Conservation (phyloP, 2,329 filamentous ascomycete species). For the Iodosphaeria phyllophila region DNA sequence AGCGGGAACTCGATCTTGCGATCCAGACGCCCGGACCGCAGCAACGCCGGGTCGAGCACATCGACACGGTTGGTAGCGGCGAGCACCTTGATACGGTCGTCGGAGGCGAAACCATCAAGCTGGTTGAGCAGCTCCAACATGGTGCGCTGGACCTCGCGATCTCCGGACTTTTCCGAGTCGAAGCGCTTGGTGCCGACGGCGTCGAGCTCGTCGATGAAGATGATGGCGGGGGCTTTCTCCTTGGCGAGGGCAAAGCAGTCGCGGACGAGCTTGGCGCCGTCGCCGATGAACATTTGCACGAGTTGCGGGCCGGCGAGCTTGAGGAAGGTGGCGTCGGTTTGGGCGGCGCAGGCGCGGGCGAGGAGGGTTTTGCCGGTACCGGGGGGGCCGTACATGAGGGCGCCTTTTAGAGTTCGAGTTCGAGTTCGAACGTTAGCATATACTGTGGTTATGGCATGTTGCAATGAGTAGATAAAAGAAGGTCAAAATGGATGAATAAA, state of each 20-base stretch:
- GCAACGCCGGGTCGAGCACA: constrained; percentile 76
- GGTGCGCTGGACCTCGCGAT: constrained; percentile 92
- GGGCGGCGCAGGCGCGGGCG: constrained; percentile 86
- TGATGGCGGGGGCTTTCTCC: constrained; percentile 96
- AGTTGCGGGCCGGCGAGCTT: constrained; percentile 95
- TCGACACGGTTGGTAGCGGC: constrained; percentile 91
- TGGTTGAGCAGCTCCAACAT: constrained; percentile 99
- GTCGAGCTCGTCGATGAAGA: constrained; percentile 98
- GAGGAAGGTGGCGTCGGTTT: constrained; percentile 96
- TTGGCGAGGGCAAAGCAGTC: constrained; percentile 96
- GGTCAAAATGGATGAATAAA: constrained; percentile 4
- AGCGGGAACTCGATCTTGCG: constrained; percentile 97
- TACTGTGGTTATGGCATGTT: no score
- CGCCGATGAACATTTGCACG: constrained; percentile 99
- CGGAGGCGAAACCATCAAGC: constrained; percentile 91
- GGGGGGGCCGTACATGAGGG: constrained; percentile 91
- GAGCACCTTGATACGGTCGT: constrained; percentile 91
- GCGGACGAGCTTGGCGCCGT: constrained; percentile 90
- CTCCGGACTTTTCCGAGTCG: constrained; percentile 94
- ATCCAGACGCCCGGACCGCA: constrained; percentile 82
- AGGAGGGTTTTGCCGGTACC: constrained; percentile 84
- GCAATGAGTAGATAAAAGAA: no score
- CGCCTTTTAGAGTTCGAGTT: no score
- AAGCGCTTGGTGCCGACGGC: constrained; percentile 98
- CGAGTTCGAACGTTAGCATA: no score